A percentile compares a stretch with the other conserved stretches of the same genome.
These are phyloP conservation scores for Fusarium veterinarium DNA, from an alignment of 2,329 filamentous ascomycete genomes.

Conservation along the genomic window DNA sequence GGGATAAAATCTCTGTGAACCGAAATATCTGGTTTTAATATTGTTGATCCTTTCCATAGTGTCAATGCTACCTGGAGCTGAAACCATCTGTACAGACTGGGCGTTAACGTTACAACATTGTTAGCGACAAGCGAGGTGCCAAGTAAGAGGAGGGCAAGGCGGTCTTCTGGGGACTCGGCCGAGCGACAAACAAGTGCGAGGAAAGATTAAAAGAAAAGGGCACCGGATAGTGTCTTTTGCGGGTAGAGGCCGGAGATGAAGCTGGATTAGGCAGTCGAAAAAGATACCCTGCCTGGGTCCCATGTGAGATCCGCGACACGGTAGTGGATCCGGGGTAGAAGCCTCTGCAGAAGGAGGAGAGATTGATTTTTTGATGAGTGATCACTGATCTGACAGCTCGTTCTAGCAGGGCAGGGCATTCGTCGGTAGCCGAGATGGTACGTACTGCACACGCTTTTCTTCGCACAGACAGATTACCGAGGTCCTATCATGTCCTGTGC, in stretches of 20 bases:
- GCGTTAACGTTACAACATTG: conserved; percentile 24
- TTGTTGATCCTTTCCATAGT: conserved; percentile 39
- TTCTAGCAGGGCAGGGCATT: conserved; percentile 14
- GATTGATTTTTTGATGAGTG: conserved; percentile 29
- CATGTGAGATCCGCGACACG: conserved; percentile 43
- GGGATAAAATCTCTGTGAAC: conserved; percentile 30
- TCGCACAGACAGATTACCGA: conserved; percentile 35
- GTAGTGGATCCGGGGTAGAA: conserved; percentile 47
- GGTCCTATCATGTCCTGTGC: conserved; percentile 20
- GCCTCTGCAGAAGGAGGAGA: conserved; percentile 25
- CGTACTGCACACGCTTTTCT: conserved; percentile 9
- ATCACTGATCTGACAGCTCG: conserved; percentile 26
- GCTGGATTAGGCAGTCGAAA: conserved; percentile 42
- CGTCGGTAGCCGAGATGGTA: conserved; percentile 19
- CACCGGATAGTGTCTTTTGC: conserved; percentile 2
- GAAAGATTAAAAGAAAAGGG: not conserved
- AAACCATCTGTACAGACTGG: conserved; percentile 35
- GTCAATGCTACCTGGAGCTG: conserved; percentile 37
- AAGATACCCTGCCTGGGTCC: conserved; percentile 19
- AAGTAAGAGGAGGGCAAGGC: conserved; percentile 12
- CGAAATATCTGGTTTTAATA: conserved; percentile 22
- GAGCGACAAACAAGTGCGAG: conserved; percentile 33
- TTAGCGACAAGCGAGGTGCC: conserved; percentile 24
- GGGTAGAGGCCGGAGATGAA: conserved; percentile 43
- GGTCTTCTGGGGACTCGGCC: conserved; percentile 43